phyloP scores from a whole-genome alignment of 1,284 basidiomycete genomes.

The Hymenochaete sp. region DNA sequence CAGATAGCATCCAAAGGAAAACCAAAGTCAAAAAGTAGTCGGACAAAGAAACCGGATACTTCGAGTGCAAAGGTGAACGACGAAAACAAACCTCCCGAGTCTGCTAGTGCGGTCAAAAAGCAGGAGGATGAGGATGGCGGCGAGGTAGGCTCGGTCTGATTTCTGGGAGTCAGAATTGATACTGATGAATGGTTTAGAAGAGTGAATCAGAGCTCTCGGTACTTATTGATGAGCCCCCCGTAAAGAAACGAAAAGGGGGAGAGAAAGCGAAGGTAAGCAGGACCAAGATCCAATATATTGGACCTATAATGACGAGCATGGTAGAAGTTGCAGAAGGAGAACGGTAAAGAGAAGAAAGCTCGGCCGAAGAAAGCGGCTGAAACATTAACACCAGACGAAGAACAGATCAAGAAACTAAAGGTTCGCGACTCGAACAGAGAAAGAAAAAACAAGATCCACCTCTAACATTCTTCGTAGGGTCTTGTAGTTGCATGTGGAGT shows the following conservation, averaged over 20 bases:
- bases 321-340: conserved; percentile 4
- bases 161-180: background rate
- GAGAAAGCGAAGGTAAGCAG: conserved; percentile 10
- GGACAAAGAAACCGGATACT: conserved; percentile 9
- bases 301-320: background rate
- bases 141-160: background rate
- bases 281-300: conserved; percentile 8
- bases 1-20: too few relatives aligned
- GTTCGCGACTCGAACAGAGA: background rate
- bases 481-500: conserved; percentile 73
- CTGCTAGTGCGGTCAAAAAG: background rate
- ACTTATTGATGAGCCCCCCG: conserved; percentile 48
- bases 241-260: conserved; percentile 30
- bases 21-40: background rate
- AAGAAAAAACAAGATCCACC: background rate
- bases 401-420: conserved; percentile 18
- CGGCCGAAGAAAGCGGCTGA: conserved; percentile 10
- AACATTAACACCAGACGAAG: conserved; percentile 15
- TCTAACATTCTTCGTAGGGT: conserved; percentile 34
- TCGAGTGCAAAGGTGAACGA: background rate
- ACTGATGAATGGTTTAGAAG: conserved; percentile 7
- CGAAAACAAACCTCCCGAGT: background rate
- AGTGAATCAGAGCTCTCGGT: conserved; percentile 56
- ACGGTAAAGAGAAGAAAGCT: conserved; percentile 11
- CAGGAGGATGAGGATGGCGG: background rate